phyloP scores from a whole-genome alignment of 345 rosid genomes.

The Adansonia digitata region DNA sequence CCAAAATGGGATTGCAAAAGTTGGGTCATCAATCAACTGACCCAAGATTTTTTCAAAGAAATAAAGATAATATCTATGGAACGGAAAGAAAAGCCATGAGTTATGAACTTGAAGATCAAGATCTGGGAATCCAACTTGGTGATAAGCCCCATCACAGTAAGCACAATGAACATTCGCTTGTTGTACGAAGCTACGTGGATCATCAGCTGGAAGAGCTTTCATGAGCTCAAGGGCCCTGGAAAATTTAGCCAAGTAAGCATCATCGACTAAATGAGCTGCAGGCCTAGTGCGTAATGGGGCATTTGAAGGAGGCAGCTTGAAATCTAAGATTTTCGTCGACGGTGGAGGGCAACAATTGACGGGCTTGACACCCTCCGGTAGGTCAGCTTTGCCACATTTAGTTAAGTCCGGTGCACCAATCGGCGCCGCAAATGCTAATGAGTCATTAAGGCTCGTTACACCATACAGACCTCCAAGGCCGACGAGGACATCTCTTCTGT shows the following conservation, averaged over 20 bases:
- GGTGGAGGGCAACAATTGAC: slow-evolving; percentile 53
- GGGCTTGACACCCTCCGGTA: slow-evolving; percentile 29
- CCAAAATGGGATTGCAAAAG: slow-evolving; percentile 57
- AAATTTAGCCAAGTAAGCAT: slow-evolving; percentile 39
- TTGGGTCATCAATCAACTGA: slow-evolving; percentile 47
- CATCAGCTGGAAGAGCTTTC: slow-evolving; percentile 51
- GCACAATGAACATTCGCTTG: slow-evolving; percentile 64
- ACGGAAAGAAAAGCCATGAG: slow-evolving; percentile 63
- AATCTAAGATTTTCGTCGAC: slow-evolving; percentile 34
- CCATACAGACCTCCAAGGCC: slow-evolving; percentile 53
- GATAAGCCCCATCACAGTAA: slow-evolving; percentile 53
- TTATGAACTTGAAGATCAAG: slow-evolving; percentile 49
- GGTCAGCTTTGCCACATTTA: slow-evolving; percentile 38
- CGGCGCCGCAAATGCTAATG: slow-evolving; percentile 38
- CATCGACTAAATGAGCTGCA: slow-evolving; percentile 37
- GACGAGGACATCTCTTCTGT: slow-evolving; percentile 50
- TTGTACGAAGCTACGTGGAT: slow-evolving; percentile 53
- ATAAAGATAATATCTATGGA: slow-evolving; percentile 49
- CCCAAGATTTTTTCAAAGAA: slow-evolving; percentile 53
- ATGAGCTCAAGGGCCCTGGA: slow-evolving; percentile 44
- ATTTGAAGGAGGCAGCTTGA: slow-evolving; percentile 29
- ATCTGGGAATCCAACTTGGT: slow-evolving; percentile 49
- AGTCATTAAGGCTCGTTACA: slow-evolving; percentile 25
- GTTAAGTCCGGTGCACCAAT: slow-evolving; percentile 32
- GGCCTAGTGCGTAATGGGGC: slow-evolving; percentile 31